Percentiles rank a stretch among this genome's conserved stretches.
Evolutionary conservation across 2,329 filamentous ascomycete genomes (phyloP).

Genomic region (Emergomyces orientalis): DNA sequence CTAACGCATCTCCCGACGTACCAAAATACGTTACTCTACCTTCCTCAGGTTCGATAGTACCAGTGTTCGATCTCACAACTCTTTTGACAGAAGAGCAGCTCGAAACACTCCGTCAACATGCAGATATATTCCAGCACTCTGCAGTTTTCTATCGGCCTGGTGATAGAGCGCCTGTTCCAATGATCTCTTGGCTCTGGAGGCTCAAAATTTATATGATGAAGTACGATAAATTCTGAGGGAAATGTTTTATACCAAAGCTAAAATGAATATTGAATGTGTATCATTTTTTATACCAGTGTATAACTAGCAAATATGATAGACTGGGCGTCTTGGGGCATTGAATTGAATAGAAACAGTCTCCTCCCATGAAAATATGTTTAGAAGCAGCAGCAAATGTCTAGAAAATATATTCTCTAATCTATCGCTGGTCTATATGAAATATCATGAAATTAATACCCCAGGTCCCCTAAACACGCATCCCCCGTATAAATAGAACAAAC

Average conservation of each 20-base stretch:
- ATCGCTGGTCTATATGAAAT: conserved; percentile 1
- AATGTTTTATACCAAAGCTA: background rate
- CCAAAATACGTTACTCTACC: conserved; percentile 26
- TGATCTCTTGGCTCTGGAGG: conserved; percentile 33
- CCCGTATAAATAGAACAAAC: no score
- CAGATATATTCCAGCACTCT: conserved; percentile 24
- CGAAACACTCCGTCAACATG: conserved; percentile 21
- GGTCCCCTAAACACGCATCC: background rate
- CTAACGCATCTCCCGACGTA: conserved; percentile 9
- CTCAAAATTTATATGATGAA: conserved; percentile 26
- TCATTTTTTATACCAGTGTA: background rate
- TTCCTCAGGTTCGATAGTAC: conserved; percentile 24
- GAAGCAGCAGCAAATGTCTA: background rate
- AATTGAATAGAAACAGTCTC: background rate
- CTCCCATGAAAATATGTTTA: background rate
- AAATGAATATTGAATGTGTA: no score
- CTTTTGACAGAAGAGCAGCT: conserved; percentile 27
- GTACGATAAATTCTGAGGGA: conserved; percentile 5
- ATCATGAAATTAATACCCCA: background rate
- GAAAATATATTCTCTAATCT: background rate
- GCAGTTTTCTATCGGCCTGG: conserved; percentile 31
- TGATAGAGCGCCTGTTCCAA: conserved; percentile 21
- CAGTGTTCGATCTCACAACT: conserved; percentile 30
- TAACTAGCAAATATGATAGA: background rate
- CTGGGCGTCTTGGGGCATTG: background rate